Percentiles rank a stretch among this genome's conserved stretches.
These are phyloP conservation scores for Blastocystis sp. DNA, from an alignment of 352 stramenopile species.

Conservation along the genomic window DNA sequence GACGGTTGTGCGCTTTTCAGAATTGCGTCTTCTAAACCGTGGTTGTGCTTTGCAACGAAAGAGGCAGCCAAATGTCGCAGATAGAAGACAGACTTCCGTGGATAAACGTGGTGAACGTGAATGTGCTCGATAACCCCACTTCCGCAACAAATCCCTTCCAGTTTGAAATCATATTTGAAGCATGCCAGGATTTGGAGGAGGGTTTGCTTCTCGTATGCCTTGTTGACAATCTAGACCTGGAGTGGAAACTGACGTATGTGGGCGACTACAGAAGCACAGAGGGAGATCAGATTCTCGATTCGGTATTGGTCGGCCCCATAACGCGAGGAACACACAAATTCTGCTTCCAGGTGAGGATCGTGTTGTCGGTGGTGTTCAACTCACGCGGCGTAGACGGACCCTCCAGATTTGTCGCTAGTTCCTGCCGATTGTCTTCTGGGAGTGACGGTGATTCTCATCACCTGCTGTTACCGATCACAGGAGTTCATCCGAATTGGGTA, in stretches of 20 bases:
- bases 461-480: conserved; percentile 90
- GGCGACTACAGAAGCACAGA: conserved; percentile 89
- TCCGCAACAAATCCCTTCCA: not conserved
- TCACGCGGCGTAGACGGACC: conserved; percentile 79
- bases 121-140: not conserved
- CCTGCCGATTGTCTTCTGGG: conserved; percentile 90
- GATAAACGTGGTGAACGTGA: not conserved
- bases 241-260: conserved; percentile 99
- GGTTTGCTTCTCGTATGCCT: not conserved
- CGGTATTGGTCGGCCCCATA: conserved; percentile 95
- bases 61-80: not conserved
- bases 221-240: conserved; percentile 80
- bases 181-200: not conserved
- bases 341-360: conserved; percentile 80
- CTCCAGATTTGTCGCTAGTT: conserved; percentile 86
- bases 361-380: not conserved
- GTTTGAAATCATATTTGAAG: not conserved
- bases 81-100: not conserved
- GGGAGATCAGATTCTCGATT: conserved; percentile 94
- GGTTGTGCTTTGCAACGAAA: not conserved
- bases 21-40: not conserved
- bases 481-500: conserved; percentile 95
- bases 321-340: conserved; percentile 97
- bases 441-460: conserved; percentile 95
- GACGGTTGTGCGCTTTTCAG: not conserved